Evolutionary conservation across 257 asterid species (phyloP).

Genomic region (Buddleja alternifolia): DNA sequence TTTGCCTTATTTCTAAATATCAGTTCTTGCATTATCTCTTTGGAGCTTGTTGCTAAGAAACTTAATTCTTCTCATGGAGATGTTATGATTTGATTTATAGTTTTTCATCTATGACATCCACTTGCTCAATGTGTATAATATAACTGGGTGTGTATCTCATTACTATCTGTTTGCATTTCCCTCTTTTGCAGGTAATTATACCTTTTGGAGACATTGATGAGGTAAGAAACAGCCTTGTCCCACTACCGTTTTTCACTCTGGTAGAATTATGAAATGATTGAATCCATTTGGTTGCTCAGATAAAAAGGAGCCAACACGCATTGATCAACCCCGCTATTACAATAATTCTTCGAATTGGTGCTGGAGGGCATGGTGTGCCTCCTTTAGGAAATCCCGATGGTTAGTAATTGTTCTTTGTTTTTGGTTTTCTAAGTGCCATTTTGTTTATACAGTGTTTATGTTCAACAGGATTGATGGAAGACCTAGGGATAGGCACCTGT

Average conservation of each 20-base stretch:
- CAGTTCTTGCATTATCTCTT: conserved; percentile 3
- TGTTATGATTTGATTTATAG: conserved; percentile 1
- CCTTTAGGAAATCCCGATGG: conserved; percentile 89
- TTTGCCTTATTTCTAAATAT: conserved; percentile 5
- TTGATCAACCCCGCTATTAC: conserved; percentile 87
- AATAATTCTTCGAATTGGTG: conserved; percentile 78
- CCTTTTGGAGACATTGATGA: conserved; percentile 92
- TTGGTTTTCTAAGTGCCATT: conserved; percentile 19
- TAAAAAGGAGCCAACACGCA: conserved; percentile 91
- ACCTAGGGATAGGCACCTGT: not conserved
- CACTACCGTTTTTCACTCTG: conserved; percentile 23
- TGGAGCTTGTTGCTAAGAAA: not conserved
- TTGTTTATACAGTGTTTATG: conserved; percentile 8
- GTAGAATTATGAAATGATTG: conserved; percentile 23
- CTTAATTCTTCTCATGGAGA: not conserved
- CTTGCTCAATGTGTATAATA: conserved; percentile 14
- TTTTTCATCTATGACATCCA: not conserved
- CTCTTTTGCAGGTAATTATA: conserved; percentile 71
- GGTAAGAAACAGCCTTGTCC: conserved; percentile 48
- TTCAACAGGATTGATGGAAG: conserved; percentile 1
- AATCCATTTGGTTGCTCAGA: conserved; percentile 49
- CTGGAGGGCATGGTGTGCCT: conserved; percentile 92
- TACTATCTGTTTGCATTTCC: conserved; percentile 6
- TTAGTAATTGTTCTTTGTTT: conserved; percentile 40
- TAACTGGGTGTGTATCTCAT: conserved; percentile 4